A percentile compares a stretch with the other conserved stretches of the same genome.
Conservation (phyloP, 1,139 yeast species). For the Suhomyces bokatorum region DNA sequence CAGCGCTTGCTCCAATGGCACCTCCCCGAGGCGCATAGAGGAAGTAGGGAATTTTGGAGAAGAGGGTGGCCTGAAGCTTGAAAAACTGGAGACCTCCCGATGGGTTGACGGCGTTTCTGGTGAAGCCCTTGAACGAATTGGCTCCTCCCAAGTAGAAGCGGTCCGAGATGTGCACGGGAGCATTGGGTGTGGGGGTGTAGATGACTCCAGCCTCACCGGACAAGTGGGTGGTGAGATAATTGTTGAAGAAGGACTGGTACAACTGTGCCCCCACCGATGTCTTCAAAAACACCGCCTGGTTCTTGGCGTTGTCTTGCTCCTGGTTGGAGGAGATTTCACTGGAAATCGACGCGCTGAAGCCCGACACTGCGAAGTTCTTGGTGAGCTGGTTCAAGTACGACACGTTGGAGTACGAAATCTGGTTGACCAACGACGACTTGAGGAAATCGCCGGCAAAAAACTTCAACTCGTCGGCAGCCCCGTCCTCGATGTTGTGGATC, state of each 20-base stretch:
- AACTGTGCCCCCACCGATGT: constrained; percentile 29
- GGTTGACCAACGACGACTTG: constrained; percentile 37
- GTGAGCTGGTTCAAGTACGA: constrained; percentile 26
- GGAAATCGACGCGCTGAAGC: constrained; percentile 23
- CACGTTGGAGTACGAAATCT: constrained; percentile 26
- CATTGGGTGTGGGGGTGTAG: constrained; percentile 21
- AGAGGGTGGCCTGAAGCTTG: constrained; percentile 36
- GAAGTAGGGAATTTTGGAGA: constrained; percentile 38
- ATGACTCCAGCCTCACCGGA: constrained; percentile 40
- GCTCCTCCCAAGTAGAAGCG: constrained; percentile 52
- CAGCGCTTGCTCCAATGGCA: constrained; percentile 17
- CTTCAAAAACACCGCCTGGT: constrained; percentile 30
- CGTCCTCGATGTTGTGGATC: constrained; percentile 44
- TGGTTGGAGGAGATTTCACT: constrained; percentile 38
- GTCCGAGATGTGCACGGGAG: constrained; percentile 45
- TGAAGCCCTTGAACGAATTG: constrained; percentile 40
- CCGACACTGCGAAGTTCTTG: constrained; percentile 35
- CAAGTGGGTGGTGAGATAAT: constrained; percentile 40
- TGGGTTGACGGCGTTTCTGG: constrained; percentile 37
- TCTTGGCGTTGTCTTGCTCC: constrained; percentile 26
- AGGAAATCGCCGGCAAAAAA: constrained; percentile 35
- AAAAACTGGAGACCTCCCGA: constrained; percentile 46
- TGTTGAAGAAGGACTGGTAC: constrained; percentile 39
- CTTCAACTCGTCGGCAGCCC: constrained; percentile 36
- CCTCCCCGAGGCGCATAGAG: constrained; percentile 23